phyloP scores from a whole-genome alignment of 2,329 filamentous ascomycete genomes.

The Sclerotinia glacialis region DNA sequence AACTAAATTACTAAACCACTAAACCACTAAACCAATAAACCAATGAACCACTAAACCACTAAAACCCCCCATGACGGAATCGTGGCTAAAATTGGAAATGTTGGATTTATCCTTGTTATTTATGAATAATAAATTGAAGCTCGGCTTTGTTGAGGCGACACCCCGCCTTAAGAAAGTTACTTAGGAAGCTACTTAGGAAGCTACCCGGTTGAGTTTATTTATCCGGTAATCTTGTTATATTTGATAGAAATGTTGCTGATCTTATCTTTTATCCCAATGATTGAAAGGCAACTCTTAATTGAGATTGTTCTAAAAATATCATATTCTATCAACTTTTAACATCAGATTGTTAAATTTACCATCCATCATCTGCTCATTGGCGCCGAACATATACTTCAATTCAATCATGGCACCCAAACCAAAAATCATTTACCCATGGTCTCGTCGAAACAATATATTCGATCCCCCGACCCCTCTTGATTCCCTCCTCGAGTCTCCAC shows the following conservation, averaged over 20 bases:
- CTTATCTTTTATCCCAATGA: neutral
- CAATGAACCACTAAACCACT: too few relatives aligned
- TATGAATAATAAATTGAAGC: neutral
- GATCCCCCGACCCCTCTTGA: conserved; percentile 51
- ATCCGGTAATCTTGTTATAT: neutral
- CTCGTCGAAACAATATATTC: conserved; percentile 33
- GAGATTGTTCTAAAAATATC: neutral
- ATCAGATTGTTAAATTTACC: neutral
- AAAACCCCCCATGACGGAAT: conserved; percentile 14
- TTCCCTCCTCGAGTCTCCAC: conserved; percentile 64
- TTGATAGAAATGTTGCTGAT: conserved; percentile 12
- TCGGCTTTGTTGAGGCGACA: too few relatives aligned
- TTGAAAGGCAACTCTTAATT: conserved; percentile 9
- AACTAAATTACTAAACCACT: too few relatives aligned
- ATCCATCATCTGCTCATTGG: neutral
- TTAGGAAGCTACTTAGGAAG: too few relatives aligned
- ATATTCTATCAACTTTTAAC: neutral
- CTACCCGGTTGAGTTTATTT: neutral
- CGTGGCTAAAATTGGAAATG: conserved; percentile 11
- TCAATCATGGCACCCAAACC: conserved; percentile 19
- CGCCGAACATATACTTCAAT: neutral
- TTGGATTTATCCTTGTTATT: conserved; percentile 4
- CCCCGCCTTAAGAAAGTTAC: too few relatives aligned
- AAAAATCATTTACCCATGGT: conserved; percentile 34
- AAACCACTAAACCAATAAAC: too few relatives aligned